phyloP scores from a whole-genome alignment of 768 basidiomycete species.

The Naganishia onofrii region DNA sequence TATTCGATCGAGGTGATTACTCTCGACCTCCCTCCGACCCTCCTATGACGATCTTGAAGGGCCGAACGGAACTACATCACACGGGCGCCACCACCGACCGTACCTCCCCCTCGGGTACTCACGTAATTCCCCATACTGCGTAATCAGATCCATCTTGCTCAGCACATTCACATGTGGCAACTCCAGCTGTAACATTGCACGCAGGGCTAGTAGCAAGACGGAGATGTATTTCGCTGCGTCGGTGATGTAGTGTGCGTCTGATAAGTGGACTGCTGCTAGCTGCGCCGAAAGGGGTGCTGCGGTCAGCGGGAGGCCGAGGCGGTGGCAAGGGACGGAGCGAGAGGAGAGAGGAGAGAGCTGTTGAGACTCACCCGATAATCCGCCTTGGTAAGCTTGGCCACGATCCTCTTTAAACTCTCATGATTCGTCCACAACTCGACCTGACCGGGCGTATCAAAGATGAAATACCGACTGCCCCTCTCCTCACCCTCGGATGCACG shows the following conservation, averaged over 20 bases:
- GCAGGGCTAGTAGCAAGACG: constrained; percentile 80
- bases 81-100: too few species aligned
- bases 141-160: constrained; percentile 89
- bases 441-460: constrained; percentile 96
- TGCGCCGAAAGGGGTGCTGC: constrained; percentile 49
- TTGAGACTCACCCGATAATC: constrained; percentile 77
- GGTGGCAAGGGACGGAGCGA: too few species aligned
- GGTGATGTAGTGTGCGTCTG: constrained; percentile 95
- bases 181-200: constrained; percentile 97
- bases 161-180: constrained; percentile 97
- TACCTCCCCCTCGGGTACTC: too few species aligned
- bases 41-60: too few species aligned
- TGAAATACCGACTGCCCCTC: constrained; percentile 76
- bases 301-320: background rate
- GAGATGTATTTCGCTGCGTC: constrained; percentile 94
- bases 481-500: constrained; percentile 48
- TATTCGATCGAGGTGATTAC: too few species aligned
- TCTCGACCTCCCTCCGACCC: too few species aligned
- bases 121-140: constrained; percentile 80
- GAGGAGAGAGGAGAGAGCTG: constrained; percentile 13
- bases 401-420: constrained; percentile 76
- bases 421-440: constrained; percentile 97
- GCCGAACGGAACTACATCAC: too few species aligned
- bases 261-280: constrained; percentile 91
- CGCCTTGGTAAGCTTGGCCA: constrained; percentile 67